Base-by-base conservation (phyloP, 768 basidiomycete species). In the Mycena crocata region DNA sequence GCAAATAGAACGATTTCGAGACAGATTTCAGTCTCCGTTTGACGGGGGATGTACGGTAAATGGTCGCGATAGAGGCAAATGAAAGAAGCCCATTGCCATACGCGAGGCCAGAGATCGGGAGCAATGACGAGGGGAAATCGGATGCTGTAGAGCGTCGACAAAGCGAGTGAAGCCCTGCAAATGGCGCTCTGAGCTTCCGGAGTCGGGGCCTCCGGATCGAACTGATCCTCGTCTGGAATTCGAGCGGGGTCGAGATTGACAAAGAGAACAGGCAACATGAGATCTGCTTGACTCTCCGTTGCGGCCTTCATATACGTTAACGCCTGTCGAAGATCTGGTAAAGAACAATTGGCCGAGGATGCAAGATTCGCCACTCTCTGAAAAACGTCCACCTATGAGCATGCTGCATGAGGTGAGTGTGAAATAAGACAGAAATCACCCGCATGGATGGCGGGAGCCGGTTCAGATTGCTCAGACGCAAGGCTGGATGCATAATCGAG, bases 11-110 rank as follows among this genome's bases (percentile, higher is more conserved):
- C 26, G 37, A 55, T 39, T 13, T 55, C 52, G 5, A 55, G 10
- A 30, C 14, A 55, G 21, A 55, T 39, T 12, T 24, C 37, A 19
- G n/a, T 28, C 52, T 15, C 10, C 7, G 17, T 5, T 9, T 51
- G 6, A 31, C 9, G 49, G 24, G 23, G 37, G 9, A 28, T 24
- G 17, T 24, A 7, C n/a, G 49, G 28, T 26, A 49, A 6, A 31
- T 17, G 35, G 10, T 39, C 35, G 3, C 19, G 52, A 55, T 55
- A 55, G 21, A 24, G 7, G 23, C 23, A 7, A 10, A 52, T 5
- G 37, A 55, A 55, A 26, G 19, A 37, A 19, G 40, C 34, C 52
- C 52, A 55, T 5, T 34, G 52, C 52, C 52, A 55, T 15, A 55
- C 52, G 7, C 52, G 35, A 24, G 52, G 52, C 52, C 52, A 55